Percentiles rank a stretch among this genome's conserved stretches.
phyloP scores from a whole-genome alignment of 129 eudicot species.

The Helianthus tuberosus region DNA sequence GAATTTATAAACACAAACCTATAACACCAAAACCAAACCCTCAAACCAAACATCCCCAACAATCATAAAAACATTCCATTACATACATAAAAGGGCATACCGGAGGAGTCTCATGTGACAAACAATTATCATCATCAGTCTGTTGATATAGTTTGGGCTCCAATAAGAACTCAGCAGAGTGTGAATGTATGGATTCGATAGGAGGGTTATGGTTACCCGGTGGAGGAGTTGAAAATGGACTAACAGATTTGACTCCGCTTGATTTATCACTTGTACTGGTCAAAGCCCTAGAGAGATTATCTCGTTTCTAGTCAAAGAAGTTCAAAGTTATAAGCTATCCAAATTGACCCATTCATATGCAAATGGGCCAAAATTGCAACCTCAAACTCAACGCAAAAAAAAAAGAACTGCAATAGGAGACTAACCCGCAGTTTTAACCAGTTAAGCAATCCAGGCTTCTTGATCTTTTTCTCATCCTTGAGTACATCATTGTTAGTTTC shows the following conservation, averaged over 20 bases:
- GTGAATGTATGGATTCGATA: slow-evolving; percentile 64
- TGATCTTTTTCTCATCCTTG: slow-evolving; percentile 75
- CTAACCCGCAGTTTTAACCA: slow-evolving; percentile 92
- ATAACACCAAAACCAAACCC: background rate
- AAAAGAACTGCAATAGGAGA: slow-evolving; percentile 18
- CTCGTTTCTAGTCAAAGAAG: slow-evolving; percentile 69
- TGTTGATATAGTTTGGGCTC: slow-evolving; percentile 58
- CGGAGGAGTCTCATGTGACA: slow-evolving; percentile 70
- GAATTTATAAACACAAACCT: background rate
- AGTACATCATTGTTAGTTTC: slow-evolving; percentile 54
- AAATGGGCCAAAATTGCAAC: slow-evolving; percentile 5
- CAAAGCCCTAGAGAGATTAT: slow-evolving; percentile 58
- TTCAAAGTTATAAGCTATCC: slow-evolving; percentile 15
- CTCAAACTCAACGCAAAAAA: background rate
- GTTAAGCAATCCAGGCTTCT: slow-evolving; percentile 80
- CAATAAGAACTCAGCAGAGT: slow-evolving; percentile 55
- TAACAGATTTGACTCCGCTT: slow-evolving; percentile 79
- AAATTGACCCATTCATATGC: background rate
- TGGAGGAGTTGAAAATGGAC: slow-evolving; percentile 86
- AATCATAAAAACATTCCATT: background rate
- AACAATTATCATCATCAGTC: slow-evolving; percentile 54
- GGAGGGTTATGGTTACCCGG: slow-evolving; percentile 60
- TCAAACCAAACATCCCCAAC: background rate
- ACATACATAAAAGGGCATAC: slow-evolving; percentile 43
- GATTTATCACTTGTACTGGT: slow-evolving; percentile 90